Evolutionary conservation across 106 monocot genomes (phyloP).

Genomic region (Dendrobium chrysotoxum): DNA sequence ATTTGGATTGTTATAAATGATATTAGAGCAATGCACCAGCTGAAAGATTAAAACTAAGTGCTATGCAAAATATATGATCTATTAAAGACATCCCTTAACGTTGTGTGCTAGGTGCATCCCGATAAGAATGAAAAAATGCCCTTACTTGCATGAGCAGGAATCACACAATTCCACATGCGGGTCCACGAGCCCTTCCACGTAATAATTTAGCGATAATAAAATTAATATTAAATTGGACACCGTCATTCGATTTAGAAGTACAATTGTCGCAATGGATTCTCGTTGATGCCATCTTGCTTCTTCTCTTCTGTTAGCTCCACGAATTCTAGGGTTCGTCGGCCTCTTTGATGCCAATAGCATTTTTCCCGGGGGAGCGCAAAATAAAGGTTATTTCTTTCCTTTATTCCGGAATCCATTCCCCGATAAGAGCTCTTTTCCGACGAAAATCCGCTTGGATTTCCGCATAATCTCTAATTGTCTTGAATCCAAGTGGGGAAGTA

Average conservation of each 20-base stretch:
- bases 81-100: too few relatives aligned
- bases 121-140: too few relatives aligned
- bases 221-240: neutral
- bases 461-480: neutral
- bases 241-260: neutral
- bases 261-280: neutral
- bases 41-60: too few relatives aligned
- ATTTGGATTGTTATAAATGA: too few relatives aligned
- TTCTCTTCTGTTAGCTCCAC: neutral
- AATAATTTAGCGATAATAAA: neutral
- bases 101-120: too few relatives aligned
- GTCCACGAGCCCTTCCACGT: too few relatives aligned
- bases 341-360: neutral
- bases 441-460: neutral
- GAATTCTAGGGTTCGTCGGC: neutral
- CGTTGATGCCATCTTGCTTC: neutral
- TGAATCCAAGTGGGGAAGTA: neutral
- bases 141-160: too few relatives aligned
- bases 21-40: too few relatives aligned
- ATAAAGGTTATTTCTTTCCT: neutral
- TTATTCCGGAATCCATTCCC: neutral
- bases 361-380: neutral
- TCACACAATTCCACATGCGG: too few relatives aligned
- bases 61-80: too few relatives aligned
- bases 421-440: neutral